Evolutionary conservation across 2,329 filamentous ascomycete genomes (phyloP), one percentile per base, ranked within the genome.

Genomic region (Fusarium euwallaceae): DNA sequence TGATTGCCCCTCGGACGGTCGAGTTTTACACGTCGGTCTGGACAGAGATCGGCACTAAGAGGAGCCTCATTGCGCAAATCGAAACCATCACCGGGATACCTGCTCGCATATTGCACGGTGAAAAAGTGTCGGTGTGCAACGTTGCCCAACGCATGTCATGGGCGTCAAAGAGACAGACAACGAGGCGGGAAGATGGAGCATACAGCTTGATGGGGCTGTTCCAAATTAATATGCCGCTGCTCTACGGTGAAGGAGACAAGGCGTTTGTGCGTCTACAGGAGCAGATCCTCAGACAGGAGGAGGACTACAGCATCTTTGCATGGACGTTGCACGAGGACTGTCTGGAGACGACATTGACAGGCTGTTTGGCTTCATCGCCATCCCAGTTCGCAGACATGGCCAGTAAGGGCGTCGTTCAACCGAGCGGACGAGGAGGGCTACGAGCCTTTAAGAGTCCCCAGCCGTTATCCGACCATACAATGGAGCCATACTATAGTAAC

Each of bases 111-210:
- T n/a, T 71, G 3, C 56, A 39, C 3, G 69, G 69, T 14, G 59
- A 32, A 12, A 34, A 22, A 10, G 48, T 65, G 5, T 68, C 48
- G 8, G 22, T 16, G 4, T 60, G 39, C 17, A 62, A 48, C 20
- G 51, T 72, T 17, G 69, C 56, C 16, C 41, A 71, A 22, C 53
- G 69, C 29, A 71, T 71, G 69, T 72, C 63, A 7, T 71, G 69
- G 69, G 69, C 69, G 27, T 71, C 68, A 3, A 34, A 58, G 16
- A 58, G 69, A n/a, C 55, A 37, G 20, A 71, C 69, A 10, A 72
- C 68, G 2, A 72, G 69, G n/a, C 39, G 58, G 37, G 69, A 71
- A 29, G 69, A 72, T 3, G 17, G 39, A 4, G 69, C 69, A 4
- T 72, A 72, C 32, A 64, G 69, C 4, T 37, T 72, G 32, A 9